Base-by-base conservation (phyloP, 202 grass and related monocot species). In the Carex arenaria region DNA sequence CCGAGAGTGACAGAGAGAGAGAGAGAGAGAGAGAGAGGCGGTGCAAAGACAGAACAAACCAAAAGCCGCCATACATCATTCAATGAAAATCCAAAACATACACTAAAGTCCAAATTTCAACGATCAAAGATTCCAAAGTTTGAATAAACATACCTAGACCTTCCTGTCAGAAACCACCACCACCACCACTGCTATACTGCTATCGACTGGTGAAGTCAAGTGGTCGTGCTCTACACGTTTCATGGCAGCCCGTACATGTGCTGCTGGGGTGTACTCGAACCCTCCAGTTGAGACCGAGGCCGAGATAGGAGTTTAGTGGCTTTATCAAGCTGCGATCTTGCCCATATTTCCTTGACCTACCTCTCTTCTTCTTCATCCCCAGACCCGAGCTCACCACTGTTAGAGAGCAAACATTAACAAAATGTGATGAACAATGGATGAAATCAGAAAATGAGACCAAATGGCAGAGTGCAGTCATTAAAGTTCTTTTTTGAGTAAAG, bases 271-370 rank as follows among this genome's bases (percentile, higher is more conserved):
- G 86, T 99, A 99, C 69, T 76, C 86, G 18, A 86, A 86, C 10
- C 81, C 78, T 49, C 66, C 75, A 86, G 88, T 84, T 69, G 92
- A 89, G 17, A 65, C 89, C 15, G 95, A 98, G 9, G 92, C 87
- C 40, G 93, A 98, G 86, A 98, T 95, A 56, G 95, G 93, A 85
- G 85, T 99, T 99, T 47, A 99, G 88, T 49, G 96, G 96, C 60
- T 79, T 85, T 86, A 96, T 85, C 86, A 95, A 88, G 88, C 85
- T 94, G 77, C 93, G 93, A 76, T 96, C 96, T 19, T 91, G 89
- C 22, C 86, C 91, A 85, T 99, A 99, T 84, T 99, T 99, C 78
- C 96, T 87, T 67, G 96, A 93, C 79, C 93, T 81, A 75, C 96
- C 96, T 73, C 93, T 81, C 93, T 96, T 99, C 89, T 99, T 99